These are phyloP conservation scores for Glarea lozoyensis DNA, from an alignment of 495 filamentous ascomycete genomes.

Conservation along the genomic window DNA sequence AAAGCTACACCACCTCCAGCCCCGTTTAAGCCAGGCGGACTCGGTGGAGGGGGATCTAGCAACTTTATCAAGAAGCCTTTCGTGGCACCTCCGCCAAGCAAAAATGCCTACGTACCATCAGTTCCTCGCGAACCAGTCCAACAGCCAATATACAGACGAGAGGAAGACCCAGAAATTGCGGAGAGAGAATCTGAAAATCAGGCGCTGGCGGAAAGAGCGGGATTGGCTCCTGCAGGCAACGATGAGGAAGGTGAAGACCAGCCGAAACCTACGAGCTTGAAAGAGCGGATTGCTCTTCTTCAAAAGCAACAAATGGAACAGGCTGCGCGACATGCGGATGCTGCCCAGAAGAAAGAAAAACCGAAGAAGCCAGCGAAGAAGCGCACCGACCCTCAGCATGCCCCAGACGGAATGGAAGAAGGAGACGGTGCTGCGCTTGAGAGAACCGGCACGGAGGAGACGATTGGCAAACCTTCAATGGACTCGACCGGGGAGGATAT, in stretches of 20 bases:
- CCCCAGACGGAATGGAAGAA: constrained; percentile 24
- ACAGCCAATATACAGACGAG: constrained; percentile 72
- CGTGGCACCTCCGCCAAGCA: constrained; percentile 88
- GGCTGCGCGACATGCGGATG: constrained; percentile 69
- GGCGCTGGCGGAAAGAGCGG: constrained; percentile 50
- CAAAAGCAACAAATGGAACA: constrained; percentile 92
- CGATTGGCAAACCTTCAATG: constrained; percentile 43
- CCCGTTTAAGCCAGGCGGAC: constrained; percentile 71
- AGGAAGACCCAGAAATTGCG: constrained; percentile 78
- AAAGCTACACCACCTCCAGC: constrained; percentile 76
- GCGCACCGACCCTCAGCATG: constrained; percentile 50
- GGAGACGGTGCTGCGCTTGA: constrained; percentile 32
- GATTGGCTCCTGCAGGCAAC: constrained; percentile 36
- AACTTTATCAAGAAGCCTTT: constrained; percentile 97
- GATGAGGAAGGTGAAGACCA: constrained; percentile 62
- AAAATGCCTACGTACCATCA: constrained; percentile 81
- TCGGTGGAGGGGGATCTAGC: constrained; percentile 42
- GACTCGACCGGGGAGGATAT: constrained; percentile 42
- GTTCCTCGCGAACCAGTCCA: constrained; percentile 53
- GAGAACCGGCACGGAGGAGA: constrained; percentile 40
- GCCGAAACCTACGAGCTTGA: constrained; percentile 84
- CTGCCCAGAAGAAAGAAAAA: constrained; percentile 79
- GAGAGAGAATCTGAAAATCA: constrained; percentile 51
- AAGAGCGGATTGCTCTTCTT: constrained; percentile 86
- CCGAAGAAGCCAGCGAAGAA: constrained; percentile 74